A percentile compares a stretch with the other conserved stretches of the same genome.
Conservation (phyloP, 2,329 filamentous ascomycete species). For the Penicillium sp. region DNA sequence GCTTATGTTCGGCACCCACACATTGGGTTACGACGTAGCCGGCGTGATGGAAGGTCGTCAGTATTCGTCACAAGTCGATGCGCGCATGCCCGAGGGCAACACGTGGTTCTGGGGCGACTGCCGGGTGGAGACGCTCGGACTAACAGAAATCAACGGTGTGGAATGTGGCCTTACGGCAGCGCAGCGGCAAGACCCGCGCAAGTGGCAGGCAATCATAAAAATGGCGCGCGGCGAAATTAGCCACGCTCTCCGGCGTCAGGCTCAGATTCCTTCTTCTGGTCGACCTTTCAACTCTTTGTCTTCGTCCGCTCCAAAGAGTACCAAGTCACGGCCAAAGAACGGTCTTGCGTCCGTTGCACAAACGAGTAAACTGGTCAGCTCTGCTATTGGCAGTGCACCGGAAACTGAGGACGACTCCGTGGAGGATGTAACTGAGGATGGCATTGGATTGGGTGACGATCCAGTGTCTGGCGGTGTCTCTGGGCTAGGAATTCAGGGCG, state of each 20-base stretch:
- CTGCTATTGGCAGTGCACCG: background rate
- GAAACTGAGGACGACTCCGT: background rate
- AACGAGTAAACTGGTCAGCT: slow-evolving; percentile 39
- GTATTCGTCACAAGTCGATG: slow-evolving; percentile 47
- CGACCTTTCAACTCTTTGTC: background rate
- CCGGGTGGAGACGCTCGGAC: slow-evolving; percentile 54
- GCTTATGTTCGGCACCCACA: slow-evolving; percentile 41
- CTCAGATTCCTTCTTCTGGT: slow-evolving; percentile 24
- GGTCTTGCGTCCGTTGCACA: slow-evolving; percentile 34
- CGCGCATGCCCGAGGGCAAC: slow-evolving; percentile 46
- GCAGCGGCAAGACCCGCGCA: slow-evolving; percentile 41
- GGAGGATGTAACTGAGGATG: background rate
- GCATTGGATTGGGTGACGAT: background rate
- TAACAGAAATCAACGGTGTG: slow-evolving; percentile 54
- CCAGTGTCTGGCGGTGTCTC: background rate
- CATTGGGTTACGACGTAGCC: slow-evolving; percentile 45
- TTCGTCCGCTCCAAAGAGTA: background rate
- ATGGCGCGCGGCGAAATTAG: slow-evolving; percentile 38
- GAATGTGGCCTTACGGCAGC: slow-evolving; percentile 49
- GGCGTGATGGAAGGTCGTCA: slow-evolving; percentile 46
- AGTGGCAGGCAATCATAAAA: slow-evolving; percentile 47
- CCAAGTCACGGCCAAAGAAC: background rate
- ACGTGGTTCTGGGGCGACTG: slow-evolving; percentile 59
- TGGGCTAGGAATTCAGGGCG: background rate
- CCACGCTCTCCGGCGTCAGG: slow-evolving; percentile 22